Base-by-base conservation (phyloP, 164 flowering plant genomes). In the Vitis rotundifolia region DNA sequence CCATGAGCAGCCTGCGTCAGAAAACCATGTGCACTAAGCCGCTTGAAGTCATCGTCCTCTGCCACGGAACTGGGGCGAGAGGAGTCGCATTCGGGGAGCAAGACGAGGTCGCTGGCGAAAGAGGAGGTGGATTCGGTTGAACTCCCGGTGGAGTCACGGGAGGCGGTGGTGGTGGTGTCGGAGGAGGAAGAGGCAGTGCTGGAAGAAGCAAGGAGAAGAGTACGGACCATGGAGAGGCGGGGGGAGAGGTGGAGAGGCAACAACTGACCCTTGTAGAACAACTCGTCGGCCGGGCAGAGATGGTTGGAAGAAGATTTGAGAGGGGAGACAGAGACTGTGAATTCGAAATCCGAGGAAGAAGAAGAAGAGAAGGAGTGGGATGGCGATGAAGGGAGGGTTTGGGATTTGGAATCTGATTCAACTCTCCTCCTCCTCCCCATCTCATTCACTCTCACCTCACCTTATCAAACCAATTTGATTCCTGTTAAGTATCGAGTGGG, bases 241-340 rank as follows among this genome's bases (percentile, higher is more conserved):
- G 96, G 92, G 4, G 97, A 88, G 79, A 83, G 91, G 26, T 89
- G 97, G 71, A 92, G 95, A 18, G 97, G 98, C 8, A 92, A 83
- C 72, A 94, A 88, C 71, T 91, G 88, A 56, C 96, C 97, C 61
- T 89, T 92, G 88, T 88, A 94, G 86, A 94, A 94, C 68, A 94
- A 95, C 75, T 94, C 94, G 76, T 94, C 98, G 61, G 98, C 98
- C 1, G 95, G 95, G 71, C 91, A 85, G 49, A 87, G 84, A 26
- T 72, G 70, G 47, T 86, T 49, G 47, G 89, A 71, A 61, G 89
- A 71, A 61, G 91, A 75, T 58, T 87, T 88, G 26, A 75, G 85
- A 4, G 97, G 94, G 6, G 96, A 89, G 37, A 87, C 44, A 5
- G 94, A 87, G 76, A 92, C 72, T 18, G 84, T 82, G 89, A 94